These are phyloP conservation scores for Pseudocercospora fuligena DNA, from an alignment of 2,329 filamentous ascomycete species.

Conservation along the genomic window DNA sequence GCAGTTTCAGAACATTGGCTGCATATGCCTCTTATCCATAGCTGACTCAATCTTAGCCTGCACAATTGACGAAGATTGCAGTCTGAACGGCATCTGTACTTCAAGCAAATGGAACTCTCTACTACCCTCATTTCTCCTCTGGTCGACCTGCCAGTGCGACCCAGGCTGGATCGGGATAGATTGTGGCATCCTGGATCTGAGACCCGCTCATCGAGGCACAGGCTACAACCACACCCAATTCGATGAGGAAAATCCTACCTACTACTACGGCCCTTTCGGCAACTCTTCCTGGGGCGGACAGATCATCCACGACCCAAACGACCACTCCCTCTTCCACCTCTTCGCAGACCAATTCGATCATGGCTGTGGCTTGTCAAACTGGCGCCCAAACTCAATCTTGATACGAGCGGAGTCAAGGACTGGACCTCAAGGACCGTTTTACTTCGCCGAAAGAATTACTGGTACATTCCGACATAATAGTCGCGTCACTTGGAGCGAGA, in stretches of 20 bases:
- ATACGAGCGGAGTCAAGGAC: not conserved
- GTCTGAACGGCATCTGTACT: not conserved
- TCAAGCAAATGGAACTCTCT: not conserved
- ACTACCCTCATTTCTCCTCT: not conserved
- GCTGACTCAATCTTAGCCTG: not conserved
- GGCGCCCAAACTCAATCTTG: not conserved
- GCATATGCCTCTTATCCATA: not conserved
- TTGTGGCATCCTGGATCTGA: not conserved
- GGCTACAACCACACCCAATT: not conserved
- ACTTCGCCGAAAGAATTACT: not conserved
- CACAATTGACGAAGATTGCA: not conserved
- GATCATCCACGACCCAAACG: not conserved
- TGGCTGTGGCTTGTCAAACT: not conserved
- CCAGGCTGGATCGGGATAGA: not conserved
- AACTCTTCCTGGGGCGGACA: not conserved
- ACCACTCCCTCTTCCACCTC: not conserved
- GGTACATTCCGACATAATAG: not conserved
- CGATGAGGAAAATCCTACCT: not conserved
- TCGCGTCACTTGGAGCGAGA: not conserved
- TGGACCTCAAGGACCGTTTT: not conserved
- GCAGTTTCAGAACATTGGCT: not conserved
- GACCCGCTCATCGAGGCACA: not conserved
- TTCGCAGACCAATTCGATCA: not conserved
- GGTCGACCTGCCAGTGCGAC: not conserved
- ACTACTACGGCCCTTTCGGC: not conserved